Evolutionary conservation across 2,329 filamentous ascomycete genomes (phyloP), one percentile per base, ranked within the genome.

Genomic region (Colletotrichum lindemuthianum): DNA sequence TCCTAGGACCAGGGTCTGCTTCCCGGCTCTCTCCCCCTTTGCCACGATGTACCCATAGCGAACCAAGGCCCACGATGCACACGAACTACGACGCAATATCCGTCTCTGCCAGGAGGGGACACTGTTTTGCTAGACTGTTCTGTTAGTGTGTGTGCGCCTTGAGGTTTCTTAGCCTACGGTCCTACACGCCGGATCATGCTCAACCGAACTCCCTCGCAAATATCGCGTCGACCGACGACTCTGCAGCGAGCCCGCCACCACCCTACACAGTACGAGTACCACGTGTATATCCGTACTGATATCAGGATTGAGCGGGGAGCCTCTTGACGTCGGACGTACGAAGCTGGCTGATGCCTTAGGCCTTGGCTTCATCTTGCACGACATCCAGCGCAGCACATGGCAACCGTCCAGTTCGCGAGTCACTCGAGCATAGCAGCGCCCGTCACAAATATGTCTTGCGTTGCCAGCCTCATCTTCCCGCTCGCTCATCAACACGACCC

Each of bases 1-100:
- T 39, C 40, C 24, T 24, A 13, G 43, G 43, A 34, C 60, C 13
- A 34, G 61, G 57, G 24, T 51, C 45, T 41, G 54, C 40, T 50
- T 55, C 24, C 50, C 51, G 56, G 32, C 33, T 45, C 55, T 49
- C 39, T 41, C 43, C 10, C 48, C 39, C 43, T 43, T 44, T 50
- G 13, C n/a, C 47, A 40, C 24, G 24, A 24, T 24, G 24, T 24
- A 24, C 24, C 24, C 24, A 24, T 24, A 24, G 24, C 24, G 24
- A 24, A 24, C 24, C 24, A 24, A 24, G 24, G 24, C 24, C 24
- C 24, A 24, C 24, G 24, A 24, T 24, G 24, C 24, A 24, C 24
- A 24, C 24, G 24, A 24, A 24, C 24, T 24, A 24, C 24, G 24
- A 24, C 24, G 24, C 24, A 24, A 24, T 24, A 24, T 24, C 24